Evolutionary conservation across 495 filamentous ascomycete species (phyloP).

Genomic region (Trichoderma orchidacearum): DNA sequence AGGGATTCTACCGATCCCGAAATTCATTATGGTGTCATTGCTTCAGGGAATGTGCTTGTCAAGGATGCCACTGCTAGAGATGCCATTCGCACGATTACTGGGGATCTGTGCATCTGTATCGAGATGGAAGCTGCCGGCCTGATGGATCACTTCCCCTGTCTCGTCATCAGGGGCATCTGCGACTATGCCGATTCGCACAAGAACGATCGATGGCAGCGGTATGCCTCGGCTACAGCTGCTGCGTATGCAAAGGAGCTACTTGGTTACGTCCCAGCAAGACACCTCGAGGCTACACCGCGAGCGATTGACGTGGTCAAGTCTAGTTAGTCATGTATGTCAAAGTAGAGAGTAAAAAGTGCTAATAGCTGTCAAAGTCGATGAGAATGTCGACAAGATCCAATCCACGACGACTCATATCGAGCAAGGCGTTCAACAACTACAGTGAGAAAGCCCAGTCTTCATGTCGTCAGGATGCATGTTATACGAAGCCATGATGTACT

Average conservation of each 20-base stretch:
- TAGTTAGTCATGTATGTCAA: not conserved
- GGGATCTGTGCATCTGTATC: constrained; percentile 5
- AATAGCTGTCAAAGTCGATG: not conserved
- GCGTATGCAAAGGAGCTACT: constrained; percentile 12
- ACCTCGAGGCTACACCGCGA: not conserved
- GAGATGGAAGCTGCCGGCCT: constrained; percentile 16
- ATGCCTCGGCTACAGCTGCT: constrained; percentile 10
- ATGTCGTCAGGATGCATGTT: no score
- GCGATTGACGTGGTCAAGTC: not conserved
- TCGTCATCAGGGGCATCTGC: constrained; percentile 26
- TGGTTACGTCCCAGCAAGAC: constrained; percentile 1
- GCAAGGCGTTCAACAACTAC: not conserved
- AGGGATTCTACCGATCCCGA: constrained; percentile 7
- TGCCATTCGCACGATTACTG: not conserved
- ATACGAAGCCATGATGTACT: no score
- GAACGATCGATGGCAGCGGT: constrained; percentile 14
- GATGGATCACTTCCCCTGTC: constrained; percentile 12
- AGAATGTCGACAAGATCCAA: not conserved
- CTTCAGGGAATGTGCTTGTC: constrained; percentile 24
- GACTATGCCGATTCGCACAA: constrained; percentile 27
- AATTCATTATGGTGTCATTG: constrained; percentile 26
- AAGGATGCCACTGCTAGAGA: constrained; percentile 6
- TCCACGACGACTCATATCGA: not conserved
- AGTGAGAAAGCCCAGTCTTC: no score
- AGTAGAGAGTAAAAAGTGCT: not conserved